These are phyloP conservation scores for Pseudocercospora musae DNA, from an alignment of 2,329 filamentous ascomycete genomes.

Conservation along the genomic window DNA sequence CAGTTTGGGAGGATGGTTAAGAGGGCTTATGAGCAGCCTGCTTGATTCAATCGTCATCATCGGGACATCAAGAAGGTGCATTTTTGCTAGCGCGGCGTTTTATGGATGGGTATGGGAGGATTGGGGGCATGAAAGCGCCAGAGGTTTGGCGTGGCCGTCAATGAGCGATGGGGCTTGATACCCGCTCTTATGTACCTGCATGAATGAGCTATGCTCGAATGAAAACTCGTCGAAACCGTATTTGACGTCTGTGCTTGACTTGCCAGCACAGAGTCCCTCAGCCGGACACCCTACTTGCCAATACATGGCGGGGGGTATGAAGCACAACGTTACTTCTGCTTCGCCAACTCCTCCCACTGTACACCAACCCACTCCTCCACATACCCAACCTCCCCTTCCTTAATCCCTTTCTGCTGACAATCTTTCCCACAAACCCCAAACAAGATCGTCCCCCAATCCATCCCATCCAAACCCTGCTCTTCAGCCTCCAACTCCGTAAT, in stretches of 20 bases:
- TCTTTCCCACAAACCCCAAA: constrained; percentile 79
- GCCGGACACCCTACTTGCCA: neutral
- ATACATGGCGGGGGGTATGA: neutral
- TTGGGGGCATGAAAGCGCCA: constrained; percentile 3
- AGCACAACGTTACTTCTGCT: constrained; percentile 4
- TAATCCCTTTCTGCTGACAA: constrained; percentile 61
- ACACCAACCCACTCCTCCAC: constrained; percentile 96
- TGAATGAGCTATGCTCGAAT: constrained; percentile 2
- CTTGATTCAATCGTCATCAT: constrained; percentile 31
- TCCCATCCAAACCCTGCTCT: constrained; percentile 68
- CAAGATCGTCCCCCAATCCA: constrained; percentile 97
- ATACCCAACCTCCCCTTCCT: constrained; percentile 67
- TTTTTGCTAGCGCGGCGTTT: constrained; percentile 16
- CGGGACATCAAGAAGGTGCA: neutral
- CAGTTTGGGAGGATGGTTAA: constrained; percentile 78
- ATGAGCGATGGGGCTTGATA: neutral
- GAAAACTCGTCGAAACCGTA: neutral
- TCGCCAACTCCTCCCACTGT: constrained; percentile 80
- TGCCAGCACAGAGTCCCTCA: neutral
- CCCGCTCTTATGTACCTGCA: constrained; percentile 5
- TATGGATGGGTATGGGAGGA: constrained; percentile 1
- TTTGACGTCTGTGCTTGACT: neutral
- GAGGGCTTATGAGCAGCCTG: constrained; percentile 80
- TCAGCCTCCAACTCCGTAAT: constrained; percentile 82
- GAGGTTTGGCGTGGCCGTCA: constrained; percentile 5